Evolutionary conservation across 352 stramenopile species (phyloP).

Genomic region (Globisporangium nunn): DNA sequence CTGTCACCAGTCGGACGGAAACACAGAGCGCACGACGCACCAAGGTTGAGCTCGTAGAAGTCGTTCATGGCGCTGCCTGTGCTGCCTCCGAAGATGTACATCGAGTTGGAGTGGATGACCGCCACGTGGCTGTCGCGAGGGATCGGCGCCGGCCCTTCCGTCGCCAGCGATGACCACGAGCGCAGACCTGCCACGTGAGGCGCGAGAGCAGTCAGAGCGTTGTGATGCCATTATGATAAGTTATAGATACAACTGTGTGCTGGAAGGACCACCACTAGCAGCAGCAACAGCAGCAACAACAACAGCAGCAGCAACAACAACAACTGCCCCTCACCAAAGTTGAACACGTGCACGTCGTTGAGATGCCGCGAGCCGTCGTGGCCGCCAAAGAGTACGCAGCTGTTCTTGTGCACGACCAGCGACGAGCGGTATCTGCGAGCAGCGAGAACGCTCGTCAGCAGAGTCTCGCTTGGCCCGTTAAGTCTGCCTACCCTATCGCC

Average conservation of each 20-base stretch:
- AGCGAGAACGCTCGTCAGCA: not conserved
- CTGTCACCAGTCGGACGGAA: not conserved
- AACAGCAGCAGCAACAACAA: not conserved
- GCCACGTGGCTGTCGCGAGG: slow-evolving; percentile 96
- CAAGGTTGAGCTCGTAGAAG: slow-evolving; percentile 92
- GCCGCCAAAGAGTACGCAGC: slow-evolving; percentile 94
- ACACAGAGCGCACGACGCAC: slow-evolving; percentile 17
- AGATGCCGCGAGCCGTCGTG: slow-evolving; percentile 97
- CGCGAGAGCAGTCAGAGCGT: not conserved
- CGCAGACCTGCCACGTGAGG: slow-evolving; percentile 30
- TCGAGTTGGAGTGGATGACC: slow-evolving; percentile 90
- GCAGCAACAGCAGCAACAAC: not conserved
- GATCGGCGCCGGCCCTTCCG: slow-evolving; percentile 88
- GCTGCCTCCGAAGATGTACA: slow-evolving; percentile 95
- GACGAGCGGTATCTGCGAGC: slow-evolving; percentile 76
- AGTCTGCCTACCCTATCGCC: not conserved
- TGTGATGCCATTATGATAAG: not conserved
- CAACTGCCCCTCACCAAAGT: slow-evolving; percentile 70
- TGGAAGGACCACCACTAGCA: not conserved
- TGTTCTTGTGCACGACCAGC: slow-evolving; percentile 89
- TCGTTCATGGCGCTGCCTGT: slow-evolving; percentile 97
- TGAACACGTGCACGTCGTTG: slow-evolving; percentile 95
- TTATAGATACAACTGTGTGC: not conserved
- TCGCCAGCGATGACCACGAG: slow-evolving; percentile 87
- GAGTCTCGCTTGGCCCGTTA: not conserved